These are phyloP conservation scores for Centaurea solstitialis DNA, from an alignment of 129 eudicot genomes.

Conservation along the genomic window DNA sequence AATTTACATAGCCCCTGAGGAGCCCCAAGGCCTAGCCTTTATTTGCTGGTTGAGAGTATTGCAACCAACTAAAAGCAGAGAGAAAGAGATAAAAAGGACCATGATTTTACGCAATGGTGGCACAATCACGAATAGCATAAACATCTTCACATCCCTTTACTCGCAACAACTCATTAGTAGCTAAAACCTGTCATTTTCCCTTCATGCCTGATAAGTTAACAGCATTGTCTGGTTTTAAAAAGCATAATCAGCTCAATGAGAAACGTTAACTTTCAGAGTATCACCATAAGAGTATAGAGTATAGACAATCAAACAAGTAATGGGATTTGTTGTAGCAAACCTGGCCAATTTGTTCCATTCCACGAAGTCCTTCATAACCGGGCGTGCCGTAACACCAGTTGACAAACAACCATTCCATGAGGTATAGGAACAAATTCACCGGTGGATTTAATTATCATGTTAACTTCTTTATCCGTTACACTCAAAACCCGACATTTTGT, in stretches of 20 bases:
- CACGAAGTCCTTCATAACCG: constrained; percentile 71
- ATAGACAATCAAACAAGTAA: neutral
- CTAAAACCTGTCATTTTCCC: constrained; percentile 70
- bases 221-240: constrained; percentile 4
- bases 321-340: constrained; percentile 31
- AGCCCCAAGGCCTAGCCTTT: too few relatives aligned
- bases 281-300: neutral
- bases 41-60: too few relatives aligned
- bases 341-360: constrained; percentile 91
- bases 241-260: neutral
- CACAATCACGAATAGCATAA: constrained; percentile 93
- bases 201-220: constrained; percentile 29
- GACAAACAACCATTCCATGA: constrained; percentile 93
- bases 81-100: constrained; percentile 44
- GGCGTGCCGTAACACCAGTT: constrained; percentile 86
- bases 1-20: too few relatives aligned
- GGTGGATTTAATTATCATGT: constrained; percentile 54
- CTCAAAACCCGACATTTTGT: constrained; percentile 73
- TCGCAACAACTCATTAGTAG: constrained; percentile 89
- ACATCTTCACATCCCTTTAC: constrained; percentile 78
- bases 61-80: neutral
- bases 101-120: constrained; percentile 73
- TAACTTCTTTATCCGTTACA: constrained; percentile 56
- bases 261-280: neutral
- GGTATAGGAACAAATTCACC: constrained; percentile 55